A percentile compares a stretch with the other conserved stretches of the same genome.
These are phyloP conservation scores for Pseudogymnoascus sp. DNA, from an alignment of 2,329 filamentous ascomycete genomes.

Conservation along the genomic window DNA sequence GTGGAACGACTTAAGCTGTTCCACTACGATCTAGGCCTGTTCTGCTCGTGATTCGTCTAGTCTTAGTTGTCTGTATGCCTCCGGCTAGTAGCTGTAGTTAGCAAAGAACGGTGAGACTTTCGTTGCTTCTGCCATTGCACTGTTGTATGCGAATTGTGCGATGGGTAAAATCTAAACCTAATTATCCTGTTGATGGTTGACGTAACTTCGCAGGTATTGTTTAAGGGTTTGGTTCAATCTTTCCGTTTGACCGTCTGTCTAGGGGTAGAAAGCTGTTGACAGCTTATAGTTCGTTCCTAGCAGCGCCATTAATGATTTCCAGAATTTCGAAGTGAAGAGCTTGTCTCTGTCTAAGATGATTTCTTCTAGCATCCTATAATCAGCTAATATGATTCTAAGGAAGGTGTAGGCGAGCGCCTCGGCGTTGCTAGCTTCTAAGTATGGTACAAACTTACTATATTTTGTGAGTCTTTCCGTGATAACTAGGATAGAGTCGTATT, in stretches of 20 bases:
- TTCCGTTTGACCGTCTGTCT: constrained; percentile 11
- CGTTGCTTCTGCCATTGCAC: not conserved
- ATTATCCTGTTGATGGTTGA: constrained; percentile 11
- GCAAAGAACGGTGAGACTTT: not conserved
- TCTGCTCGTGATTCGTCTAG: not conserved
- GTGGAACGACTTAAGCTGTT: no score
- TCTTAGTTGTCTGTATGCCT: not conserved
- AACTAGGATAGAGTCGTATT: no score
- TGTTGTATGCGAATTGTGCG: constrained; percentile 12
- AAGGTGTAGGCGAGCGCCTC: not conserved
- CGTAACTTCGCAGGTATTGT: constrained; percentile 10
- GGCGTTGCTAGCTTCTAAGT: no score
- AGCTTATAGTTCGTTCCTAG: constrained; percentile 11
- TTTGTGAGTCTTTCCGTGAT: no score
- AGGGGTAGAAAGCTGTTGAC: constrained; percentile 12
- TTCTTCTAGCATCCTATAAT: constrained; percentile 10
- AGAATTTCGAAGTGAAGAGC: constrained; percentile 14
- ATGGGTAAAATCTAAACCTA: constrained; percentile 10
- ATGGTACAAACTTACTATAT: no score
- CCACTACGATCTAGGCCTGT: not conserved
- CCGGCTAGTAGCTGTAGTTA: constrained; percentile 8
- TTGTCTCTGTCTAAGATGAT: constrained; percentile 14
- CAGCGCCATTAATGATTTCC: not conserved
- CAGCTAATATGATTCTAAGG: not conserved
- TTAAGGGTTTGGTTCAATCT: constrained; percentile 10